phyloP scores from a whole-genome alignment of 2,329 filamentous ascomycete genomes.

The Huntiella decipiens region DNA sequence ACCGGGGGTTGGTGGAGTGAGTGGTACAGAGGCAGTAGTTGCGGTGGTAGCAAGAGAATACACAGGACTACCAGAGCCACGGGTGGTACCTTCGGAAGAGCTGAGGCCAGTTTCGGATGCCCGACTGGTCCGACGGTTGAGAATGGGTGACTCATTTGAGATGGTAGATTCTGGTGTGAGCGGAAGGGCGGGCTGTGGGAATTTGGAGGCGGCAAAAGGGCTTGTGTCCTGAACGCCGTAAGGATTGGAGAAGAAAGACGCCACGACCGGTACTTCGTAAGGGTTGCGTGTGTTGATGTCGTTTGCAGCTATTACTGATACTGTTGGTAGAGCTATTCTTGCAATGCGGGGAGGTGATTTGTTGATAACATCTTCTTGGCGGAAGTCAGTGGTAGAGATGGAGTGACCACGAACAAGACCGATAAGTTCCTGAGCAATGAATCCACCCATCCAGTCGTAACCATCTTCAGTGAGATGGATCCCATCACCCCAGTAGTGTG shows the following conservation, averaged over 20 bases:
- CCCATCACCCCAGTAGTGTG: conserved; percentile 40
- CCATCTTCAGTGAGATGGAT: conserved; percentile 38
- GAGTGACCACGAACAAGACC: conserved; percentile 20
- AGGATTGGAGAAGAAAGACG: neutral
- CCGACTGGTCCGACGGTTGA: neutral
- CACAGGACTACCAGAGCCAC: conserved; percentile 7
- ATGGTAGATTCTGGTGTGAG: too few relatives aligned
- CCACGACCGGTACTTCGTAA: neutral
- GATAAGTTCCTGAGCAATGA: conserved; percentile 34
- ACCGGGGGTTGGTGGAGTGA: too few relatives aligned
- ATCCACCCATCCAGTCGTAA: conserved; percentile 42
- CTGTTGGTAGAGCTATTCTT: too few relatives aligned
- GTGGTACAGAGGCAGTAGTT: too few relatives aligned
- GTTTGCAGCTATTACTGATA: conserved; percentile 2
- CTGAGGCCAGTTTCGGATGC: neutral
- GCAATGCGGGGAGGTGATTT: neutral
- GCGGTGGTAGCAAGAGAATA: conserved; percentile 3
- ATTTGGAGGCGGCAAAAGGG: neutral
- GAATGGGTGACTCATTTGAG: neutral
- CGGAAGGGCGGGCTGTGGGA: too few relatives aligned
- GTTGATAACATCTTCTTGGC: neutral
- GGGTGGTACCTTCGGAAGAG: neutral
- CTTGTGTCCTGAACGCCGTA: neutral
- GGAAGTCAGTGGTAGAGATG: conserved; percentile 2
- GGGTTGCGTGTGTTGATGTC: conserved; percentile 11